These are phyloP conservation scores for Cyclospora cayetanensis DNA, from an alignment of 169 alveolate species.

Conservation along the genomic window DNA sequence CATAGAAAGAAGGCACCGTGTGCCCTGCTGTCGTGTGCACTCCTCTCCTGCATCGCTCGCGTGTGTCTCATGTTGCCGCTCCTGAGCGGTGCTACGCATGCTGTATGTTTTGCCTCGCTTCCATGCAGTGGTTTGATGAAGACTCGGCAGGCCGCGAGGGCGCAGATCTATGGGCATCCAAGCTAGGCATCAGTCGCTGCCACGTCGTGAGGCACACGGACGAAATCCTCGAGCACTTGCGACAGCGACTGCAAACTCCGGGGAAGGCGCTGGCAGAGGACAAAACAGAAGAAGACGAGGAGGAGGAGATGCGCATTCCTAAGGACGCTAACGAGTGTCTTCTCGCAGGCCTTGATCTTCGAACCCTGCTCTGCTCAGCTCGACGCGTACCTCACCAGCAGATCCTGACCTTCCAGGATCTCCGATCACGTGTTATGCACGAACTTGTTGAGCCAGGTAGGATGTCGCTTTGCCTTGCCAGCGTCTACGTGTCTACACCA, in stretches of 20 bases:
- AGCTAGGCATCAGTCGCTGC: constrained; percentile 91
- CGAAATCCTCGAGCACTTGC: not conserved
- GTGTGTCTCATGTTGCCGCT: not conserved
- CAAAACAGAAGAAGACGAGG: not conserved
- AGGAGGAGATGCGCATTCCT: constrained; percentile 36
- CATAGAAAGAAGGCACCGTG: not conserved
- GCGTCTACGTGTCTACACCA: not conserved
- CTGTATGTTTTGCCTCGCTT: not conserved
- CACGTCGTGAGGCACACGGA: constrained; percentile 82
- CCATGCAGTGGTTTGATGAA: constrained; percentile 91
- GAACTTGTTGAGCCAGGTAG: constrained; percentile 84
- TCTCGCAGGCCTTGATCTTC: constrained; percentile 77
- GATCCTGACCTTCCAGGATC: constrained; percentile 87
- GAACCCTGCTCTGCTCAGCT: constrained; percentile 79
- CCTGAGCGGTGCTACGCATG: constrained; percentile 6
- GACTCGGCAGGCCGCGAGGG: constrained; percentile 94
- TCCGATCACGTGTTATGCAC: constrained; percentile 83
- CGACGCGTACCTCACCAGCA: constrained; percentile 88
- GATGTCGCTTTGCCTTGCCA: not conserved
- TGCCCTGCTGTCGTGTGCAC: not conserved
- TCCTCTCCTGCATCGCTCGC: not conserved
- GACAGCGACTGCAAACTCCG: not conserved
- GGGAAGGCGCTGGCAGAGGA: not conserved
- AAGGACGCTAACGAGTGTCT: constrained; percentile 96
- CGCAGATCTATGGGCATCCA: constrained; percentile 91